A percentile compares a stretch with the other conserved stretches of the same genome.
Conservation (phyloP, 169 alveolate genomes). For the Plasmodium blacklocki region DNA sequence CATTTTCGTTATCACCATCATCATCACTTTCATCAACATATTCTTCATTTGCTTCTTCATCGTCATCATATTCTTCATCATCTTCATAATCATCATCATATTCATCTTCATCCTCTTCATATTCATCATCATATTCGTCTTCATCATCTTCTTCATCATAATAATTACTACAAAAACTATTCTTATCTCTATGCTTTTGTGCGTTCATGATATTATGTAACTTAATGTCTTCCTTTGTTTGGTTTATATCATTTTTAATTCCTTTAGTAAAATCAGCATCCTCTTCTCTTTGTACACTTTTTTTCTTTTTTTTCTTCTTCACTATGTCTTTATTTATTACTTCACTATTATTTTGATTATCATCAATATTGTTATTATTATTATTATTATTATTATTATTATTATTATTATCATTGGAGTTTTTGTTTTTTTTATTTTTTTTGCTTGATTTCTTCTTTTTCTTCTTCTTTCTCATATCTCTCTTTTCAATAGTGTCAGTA, state of each 20-base stretch:
- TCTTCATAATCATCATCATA: constrained; percentile 1
- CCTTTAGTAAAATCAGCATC: too few species aligned
- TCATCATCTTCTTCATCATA: too few species aligned
- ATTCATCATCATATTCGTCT: neutral
- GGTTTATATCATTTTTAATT: too few species aligned
- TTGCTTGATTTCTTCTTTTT: constrained; percentile 27
- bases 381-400: neutral
- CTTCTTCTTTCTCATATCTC: constrained; percentile 10
- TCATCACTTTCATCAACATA: constrained; percentile 42
- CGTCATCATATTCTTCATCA: constrained; percentile 5
- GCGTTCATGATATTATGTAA: too few species aligned
- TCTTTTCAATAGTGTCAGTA: constrained; percentile 20
- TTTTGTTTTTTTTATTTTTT: neutral
- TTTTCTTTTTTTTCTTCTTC: constrained; percentile 13
- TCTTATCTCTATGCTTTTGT: too few species aligned
- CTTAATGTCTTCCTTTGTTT: too few species aligned
- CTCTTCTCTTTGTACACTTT: constrained; percentile 1
- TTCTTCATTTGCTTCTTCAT: constrained; percentile 14
- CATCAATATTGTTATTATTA: constrained; percentile 1
- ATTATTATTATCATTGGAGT: neutral
- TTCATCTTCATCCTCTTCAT: neutral
- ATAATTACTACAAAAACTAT: too few species aligned
- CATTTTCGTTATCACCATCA: constrained; percentile 30
- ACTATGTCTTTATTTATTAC: constrained; percentile 1
- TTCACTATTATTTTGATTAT: neutral